Percentiles rank a stretch among this genome's conserved stretches.
Evolutionary conservation across 371 early-diverging fungal species (phyloP).

Genomic region (Mortierella sp.): DNA sequence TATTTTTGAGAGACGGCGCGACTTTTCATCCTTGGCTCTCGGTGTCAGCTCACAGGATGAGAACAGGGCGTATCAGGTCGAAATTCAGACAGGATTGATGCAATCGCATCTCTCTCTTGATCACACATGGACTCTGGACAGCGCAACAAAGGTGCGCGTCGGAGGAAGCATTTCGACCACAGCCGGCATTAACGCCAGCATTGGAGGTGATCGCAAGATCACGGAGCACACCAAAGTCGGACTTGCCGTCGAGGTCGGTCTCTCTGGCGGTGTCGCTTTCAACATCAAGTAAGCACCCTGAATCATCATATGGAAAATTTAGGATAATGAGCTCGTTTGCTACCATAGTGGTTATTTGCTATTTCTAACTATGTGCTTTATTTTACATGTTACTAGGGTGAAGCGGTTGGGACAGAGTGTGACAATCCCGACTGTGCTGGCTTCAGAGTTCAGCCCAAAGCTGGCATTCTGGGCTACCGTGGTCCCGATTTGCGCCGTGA

Average conservation of each 20-base stretch:
- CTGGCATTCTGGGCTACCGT: constrained; percentile 77
- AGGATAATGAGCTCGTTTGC: not conserved
- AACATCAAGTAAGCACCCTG: constrained; percentile 70
- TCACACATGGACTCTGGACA: constrained; percentile 44
- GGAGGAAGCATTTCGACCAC: constrained; percentile 63
- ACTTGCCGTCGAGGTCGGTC: constrained; percentile 82
- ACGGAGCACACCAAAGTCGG: constrained; percentile 78
- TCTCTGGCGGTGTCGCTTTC: constrained; percentile 79
- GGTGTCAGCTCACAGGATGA: constrained; percentile 69
- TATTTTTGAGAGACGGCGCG: constrained; percentile 61
- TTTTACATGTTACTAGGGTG: constrained; percentile 61
- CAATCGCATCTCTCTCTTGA: constrained; percentile 49
- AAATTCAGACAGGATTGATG: constrained; percentile 67
- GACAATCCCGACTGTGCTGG: constrained; percentile 83
- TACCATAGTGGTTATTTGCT: not conserved
- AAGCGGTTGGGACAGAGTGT: constrained; percentile 89
- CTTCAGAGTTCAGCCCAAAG: constrained; percentile 77
- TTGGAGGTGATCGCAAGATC: constrained; percentile 75
- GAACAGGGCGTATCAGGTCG: constrained; percentile 65
- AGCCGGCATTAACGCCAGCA: constrained; percentile 64
- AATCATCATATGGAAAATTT: not conserved
- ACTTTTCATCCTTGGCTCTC: constrained; percentile 72
- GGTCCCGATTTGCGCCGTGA: constrained; percentile 73
- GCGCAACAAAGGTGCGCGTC: constrained; percentile 35
- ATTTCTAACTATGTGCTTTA: not conserved